phyloP scores from a whole-genome alignment of 2,329 filamentous ascomycete genomes.

The Pseudocercospora cruenta region DNA sequence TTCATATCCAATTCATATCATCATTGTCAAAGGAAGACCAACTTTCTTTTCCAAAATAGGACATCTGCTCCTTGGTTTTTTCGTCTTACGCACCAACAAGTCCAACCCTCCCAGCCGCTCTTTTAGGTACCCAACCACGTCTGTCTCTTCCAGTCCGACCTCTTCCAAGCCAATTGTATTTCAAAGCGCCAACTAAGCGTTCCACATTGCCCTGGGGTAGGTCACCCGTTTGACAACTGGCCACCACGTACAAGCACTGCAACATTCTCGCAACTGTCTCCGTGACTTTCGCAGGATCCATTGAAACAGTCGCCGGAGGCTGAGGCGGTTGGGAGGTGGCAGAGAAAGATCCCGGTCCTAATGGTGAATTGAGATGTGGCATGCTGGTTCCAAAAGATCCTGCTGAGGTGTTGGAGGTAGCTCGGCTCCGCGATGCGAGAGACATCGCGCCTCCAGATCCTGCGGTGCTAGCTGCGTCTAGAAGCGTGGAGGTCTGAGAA shows the following conservation, averaged over 20 bases:
- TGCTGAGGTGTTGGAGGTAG: slow-evolving; percentile 77
- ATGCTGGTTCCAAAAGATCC: slow-evolving; percentile 50
- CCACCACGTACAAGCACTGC: slow-evolving; percentile 91
- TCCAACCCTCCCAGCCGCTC: slow-evolving; percentile 39
- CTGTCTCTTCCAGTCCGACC: slow-evolving; percentile 87
- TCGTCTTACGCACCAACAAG: slow-evolving; percentile 32
- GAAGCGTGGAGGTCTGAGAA: slow-evolving; percentile 75
- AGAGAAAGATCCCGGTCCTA: slow-evolving; percentile 29
- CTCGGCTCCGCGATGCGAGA: slow-evolving; percentile 66
- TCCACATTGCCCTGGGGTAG: slow-evolving; percentile 78
- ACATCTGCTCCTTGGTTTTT: not conserved
- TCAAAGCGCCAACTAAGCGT: slow-evolving; percentile 81
- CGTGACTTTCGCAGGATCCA: slow-evolving; percentile 70
- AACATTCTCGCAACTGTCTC: slow-evolving; percentile 95
- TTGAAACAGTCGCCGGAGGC: slow-evolving; percentile 24
- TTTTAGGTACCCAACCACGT: slow-evolving; percentile 81
- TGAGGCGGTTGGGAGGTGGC: slow-evolving; percentile 25
- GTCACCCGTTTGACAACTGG: slow-evolving; percentile 73
- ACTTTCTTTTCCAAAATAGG: not conserved
- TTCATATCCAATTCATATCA: not conserved
- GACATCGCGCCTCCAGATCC: slow-evolving; percentile 49
- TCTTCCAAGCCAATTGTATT: slow-evolving; percentile 94
- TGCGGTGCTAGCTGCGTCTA: slow-evolving; percentile 63
- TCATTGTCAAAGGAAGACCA: not conserved
- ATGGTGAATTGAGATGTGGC: slow-evolving; percentile 38